These are phyloP conservation scores for Colletotrichum orchidophilum DNA, from an alignment of 2,329 filamentous ascomycete species.

Conservation along the genomic window DNA sequence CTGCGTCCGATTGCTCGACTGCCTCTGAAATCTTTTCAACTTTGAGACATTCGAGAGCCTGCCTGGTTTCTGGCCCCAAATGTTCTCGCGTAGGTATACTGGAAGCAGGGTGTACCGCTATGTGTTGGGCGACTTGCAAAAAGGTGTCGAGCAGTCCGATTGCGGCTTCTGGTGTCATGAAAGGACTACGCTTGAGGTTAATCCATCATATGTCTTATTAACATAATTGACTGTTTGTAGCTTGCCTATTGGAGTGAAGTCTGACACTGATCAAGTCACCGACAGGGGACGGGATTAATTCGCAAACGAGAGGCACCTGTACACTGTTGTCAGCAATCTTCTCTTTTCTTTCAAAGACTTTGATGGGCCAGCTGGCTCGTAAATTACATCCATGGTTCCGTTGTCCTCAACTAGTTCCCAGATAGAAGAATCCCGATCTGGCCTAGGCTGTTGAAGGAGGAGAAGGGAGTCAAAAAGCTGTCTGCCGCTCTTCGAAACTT, in stretches of 20 bases:
- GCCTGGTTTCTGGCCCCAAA: constrained; percentile 37
- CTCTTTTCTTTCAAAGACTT: constrained; percentile 24
- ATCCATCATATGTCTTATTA: background rate
- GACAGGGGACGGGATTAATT: constrained; percentile 68
- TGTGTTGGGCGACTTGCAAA: background rate
- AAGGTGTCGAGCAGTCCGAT: background rate
- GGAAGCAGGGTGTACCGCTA: constrained; percentile 33
- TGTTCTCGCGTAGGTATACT: constrained; percentile 31
- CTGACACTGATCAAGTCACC: constrained; percentile 65
- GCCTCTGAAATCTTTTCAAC: background rate
- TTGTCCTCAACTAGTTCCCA: constrained; percentile 68
- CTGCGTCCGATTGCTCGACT: background rate
- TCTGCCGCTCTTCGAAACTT: constrained; percentile 49
- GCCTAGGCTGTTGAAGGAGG: constrained; percentile 75
- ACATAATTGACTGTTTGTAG: constrained; percentile 8
- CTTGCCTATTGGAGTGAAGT: constrained; percentile 69
- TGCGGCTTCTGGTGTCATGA: background rate
- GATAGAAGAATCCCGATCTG: constrained; percentile 62
- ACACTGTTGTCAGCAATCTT: constrained; percentile 11
- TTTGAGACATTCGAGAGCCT: constrained; percentile 36
- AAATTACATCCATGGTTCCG: constrained; percentile 73
- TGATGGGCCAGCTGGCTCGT: background rate
- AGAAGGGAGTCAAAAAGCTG: constrained; percentile 83
- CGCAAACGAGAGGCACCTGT: constrained; percentile 77
- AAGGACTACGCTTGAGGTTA: background rate